Conservation (phyloP, 2,329 filamentous ascomycete species). For the Penicillium sp. region DNA sequence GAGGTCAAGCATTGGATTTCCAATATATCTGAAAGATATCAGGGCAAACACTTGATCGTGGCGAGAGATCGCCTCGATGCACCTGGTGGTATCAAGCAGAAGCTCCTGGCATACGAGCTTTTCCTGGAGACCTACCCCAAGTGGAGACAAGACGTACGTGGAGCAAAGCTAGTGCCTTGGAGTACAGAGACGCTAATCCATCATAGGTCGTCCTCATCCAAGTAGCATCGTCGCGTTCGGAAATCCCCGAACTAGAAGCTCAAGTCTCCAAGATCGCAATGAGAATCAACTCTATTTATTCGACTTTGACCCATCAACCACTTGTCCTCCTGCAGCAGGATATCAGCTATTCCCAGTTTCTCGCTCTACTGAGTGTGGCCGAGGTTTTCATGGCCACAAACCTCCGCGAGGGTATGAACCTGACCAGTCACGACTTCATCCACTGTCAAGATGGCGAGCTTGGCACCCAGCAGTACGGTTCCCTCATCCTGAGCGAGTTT, state of each 20-base stretch:
- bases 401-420: conserved; percentile 92
- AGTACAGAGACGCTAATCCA: conserved; percentile 3
- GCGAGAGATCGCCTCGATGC: conserved; percentile 89
- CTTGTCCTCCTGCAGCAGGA: conserved; percentile 90
- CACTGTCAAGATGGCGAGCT: conserved; percentile 80
- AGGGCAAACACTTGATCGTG: conserved; percentile 82
- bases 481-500: conserved; percentile 88
- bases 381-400: conserved; percentile 90
- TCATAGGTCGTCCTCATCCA: conserved; percentile 76
- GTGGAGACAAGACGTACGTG: conserved; percentile 64
- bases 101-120: conserved; percentile 81
- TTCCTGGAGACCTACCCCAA: conserved; percentile 88
- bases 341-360: conserved; percentile 83
- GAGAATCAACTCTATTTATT: conserved; percentile 82
- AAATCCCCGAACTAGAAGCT: conserved; percentile 76
- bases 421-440: conserved; percentile 88
- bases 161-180: neutral
- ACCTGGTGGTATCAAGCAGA: conserved; percentile 85
- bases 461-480: conserved; percentile 70
- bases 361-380: conserved; percentile 82
- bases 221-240: conserved; percentile 80
- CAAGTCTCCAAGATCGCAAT: conserved; percentile 90
- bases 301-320: conserved; percentile 82
- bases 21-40: conserved; percentile 73
- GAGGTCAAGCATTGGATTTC: conserved; percentile 73